These are phyloP conservation scores for Tylopilus rubrobrunneus DNA, from an alignment of 768 basidiomycete genomes.

Conservation along the genomic window DNA sequence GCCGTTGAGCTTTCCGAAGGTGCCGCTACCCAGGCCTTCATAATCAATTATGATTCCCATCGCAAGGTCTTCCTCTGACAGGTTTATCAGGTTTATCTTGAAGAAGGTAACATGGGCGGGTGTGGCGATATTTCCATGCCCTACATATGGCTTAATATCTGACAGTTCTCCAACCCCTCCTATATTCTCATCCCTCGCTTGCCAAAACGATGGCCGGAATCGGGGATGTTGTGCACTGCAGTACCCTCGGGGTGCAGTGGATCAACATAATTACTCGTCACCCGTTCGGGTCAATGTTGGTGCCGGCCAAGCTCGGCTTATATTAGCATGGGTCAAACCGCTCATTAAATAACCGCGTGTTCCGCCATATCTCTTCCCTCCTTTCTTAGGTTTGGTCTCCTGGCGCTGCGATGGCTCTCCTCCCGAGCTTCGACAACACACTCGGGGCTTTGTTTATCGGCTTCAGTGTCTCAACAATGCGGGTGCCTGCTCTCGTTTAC, in stretches of 20 bases:
- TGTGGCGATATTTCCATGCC: conserved; percentile 2
- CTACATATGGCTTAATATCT: conserved; percentile 1
- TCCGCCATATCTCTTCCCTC: background rate
- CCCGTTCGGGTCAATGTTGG: conserved; percentile 3
- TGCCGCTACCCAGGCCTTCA: background rate
- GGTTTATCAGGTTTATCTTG: conserved; percentile 4
- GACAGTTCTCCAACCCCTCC: background rate
- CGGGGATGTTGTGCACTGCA: background rate
- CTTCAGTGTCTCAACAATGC: conserved; percentile 45
- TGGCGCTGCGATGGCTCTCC: conserved; percentile 13
- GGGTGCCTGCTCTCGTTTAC: conserved; percentile 5
- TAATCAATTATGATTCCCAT: background rate
- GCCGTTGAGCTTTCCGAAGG: background rate
- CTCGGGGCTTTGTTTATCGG: conserved; percentile 61
- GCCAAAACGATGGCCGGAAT: background rate
- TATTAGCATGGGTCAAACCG: conserved; percentile 3
- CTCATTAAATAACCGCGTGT: background rate
- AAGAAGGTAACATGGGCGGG: background rate
- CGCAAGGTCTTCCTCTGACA: background rate
- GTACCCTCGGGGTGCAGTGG: background rate
- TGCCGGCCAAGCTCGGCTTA: conserved; percentile 8
- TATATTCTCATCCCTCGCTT: background rate
- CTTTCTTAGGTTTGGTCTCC: background rate
- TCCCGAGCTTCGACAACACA: conserved; percentile 39
- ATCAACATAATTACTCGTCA: conserved; percentile 1